These are phyloP conservation scores for Sambucus nigra DNA, from an alignment of 129 eudicot genomes.

Conservation along the genomic window DNA sequence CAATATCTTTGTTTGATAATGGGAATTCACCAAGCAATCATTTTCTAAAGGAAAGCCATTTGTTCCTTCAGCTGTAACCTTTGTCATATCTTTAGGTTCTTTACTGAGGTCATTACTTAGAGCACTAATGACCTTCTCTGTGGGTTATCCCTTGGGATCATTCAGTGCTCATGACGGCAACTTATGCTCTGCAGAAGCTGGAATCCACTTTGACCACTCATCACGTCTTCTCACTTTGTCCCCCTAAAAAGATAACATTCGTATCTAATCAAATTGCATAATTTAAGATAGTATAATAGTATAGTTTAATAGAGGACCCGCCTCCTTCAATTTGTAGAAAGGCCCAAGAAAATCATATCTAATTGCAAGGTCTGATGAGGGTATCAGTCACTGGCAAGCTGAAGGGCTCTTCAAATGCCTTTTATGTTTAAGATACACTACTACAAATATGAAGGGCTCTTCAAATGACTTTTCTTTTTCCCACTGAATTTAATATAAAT, in stretches of 20 bases:
- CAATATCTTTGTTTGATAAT: constrained; percentile 5
- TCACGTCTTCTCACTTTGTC: constrained; percentile 69
- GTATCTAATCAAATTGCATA: too few species aligned
- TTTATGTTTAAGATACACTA: too few species aligned
- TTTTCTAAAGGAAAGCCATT: constrained; percentile 9
- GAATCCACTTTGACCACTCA: constrained; percentile 88
- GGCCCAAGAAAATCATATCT: not conserved
- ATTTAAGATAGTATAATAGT: too few species aligned
- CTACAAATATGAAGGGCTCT: too few species aligned
- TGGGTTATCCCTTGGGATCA: constrained; percentile 18
- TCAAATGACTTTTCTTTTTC: too few species aligned
- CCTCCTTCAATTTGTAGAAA: too few species aligned
- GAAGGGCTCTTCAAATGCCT: too few species aligned
- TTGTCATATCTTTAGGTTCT: constrained; percentile 18
- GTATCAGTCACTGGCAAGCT: too few species aligned
- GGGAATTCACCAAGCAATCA: constrained; percentile 3
- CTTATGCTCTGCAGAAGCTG: constrained; percentile 28
- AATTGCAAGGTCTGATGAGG: too few species aligned
- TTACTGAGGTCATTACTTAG: constrained; percentile 19
- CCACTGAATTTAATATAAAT: too few species aligned
- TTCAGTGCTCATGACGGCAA: constrained; percentile 13
- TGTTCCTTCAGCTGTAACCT: constrained; percentile 12
- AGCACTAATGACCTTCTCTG: constrained; percentile 17
- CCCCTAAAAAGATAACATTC: constrained; percentile 29
- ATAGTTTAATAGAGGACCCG: too few species aligned